A percentile compares a stretch with the other conserved stretches of the same genome.
These are phyloP conservation scores for Neohortaea acidophila DNA, from an alignment of 495 filamentous ascomycete genomes.

Conservation along the genomic window DNA sequence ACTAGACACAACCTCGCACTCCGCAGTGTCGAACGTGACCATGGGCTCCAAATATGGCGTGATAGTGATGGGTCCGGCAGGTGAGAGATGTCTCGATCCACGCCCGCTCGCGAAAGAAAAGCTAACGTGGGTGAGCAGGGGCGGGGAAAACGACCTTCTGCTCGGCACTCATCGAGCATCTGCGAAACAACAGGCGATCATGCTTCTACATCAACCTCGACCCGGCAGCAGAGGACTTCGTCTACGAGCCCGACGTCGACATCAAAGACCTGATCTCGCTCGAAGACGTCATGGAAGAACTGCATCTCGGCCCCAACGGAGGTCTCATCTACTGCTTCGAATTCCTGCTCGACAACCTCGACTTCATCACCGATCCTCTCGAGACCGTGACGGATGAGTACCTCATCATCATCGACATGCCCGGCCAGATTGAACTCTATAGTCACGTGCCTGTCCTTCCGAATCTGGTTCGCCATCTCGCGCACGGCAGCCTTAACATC, in stretches of 20 bases:
- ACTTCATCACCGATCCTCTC: constrained; percentile 70
- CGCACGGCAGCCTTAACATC: constrained; percentile 69
- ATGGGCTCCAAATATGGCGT: constrained; percentile 85
- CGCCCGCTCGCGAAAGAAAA: too few species aligned
- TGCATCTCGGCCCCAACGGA: constrained; percentile 84
- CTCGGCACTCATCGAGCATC: constrained; percentile 78
- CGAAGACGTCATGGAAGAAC: constrained; percentile 97
- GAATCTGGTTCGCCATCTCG: constrained; percentile 66
- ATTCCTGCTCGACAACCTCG: constrained; percentile 80
- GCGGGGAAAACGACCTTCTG: constrained; percentile 72
- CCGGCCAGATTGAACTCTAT: constrained; percentile 96
- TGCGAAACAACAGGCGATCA: constrained; percentile 73
- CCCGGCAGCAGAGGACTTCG: constrained; percentile 84
- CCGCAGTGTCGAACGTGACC: too few species aligned
- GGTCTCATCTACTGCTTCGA: constrained; percentile 98
- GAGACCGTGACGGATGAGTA: constrained; percentile 86
- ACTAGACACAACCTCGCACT: too few species aligned
- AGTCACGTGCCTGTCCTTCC: constrained; percentile 90
- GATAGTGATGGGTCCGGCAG: constrained; percentile 82
- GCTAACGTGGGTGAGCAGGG: too few species aligned
- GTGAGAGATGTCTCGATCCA: too few species aligned
- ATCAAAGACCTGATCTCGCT: constrained; percentile 93
- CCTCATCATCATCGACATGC: constrained; percentile 94
- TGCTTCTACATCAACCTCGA: constrained; percentile 97
- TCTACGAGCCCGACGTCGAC: constrained; percentile 83